These are phyloP conservation scores for Verticillium albo-atrum DNA, from an alignment of 2,329 filamentous ascomycete genomes.

Conservation along the genomic window DNA sequence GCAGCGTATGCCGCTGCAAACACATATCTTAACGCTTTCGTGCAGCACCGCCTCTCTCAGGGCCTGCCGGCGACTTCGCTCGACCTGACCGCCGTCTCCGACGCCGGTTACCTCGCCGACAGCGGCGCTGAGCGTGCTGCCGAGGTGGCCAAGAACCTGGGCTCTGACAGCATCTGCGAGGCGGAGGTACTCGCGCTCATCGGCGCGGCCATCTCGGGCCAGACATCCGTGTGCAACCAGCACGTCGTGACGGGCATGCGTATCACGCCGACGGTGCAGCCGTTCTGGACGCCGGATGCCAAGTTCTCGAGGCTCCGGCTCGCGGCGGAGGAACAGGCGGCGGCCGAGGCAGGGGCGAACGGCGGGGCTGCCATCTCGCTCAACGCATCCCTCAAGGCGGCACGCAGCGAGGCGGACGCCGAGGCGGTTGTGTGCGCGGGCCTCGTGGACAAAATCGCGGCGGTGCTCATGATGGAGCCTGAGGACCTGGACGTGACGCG, in stretches of 20 bases:
- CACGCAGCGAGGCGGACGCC: conserved; percentile 38
- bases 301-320: conserved; percentile 48
- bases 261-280: conserved; percentile 38
- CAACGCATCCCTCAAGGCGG: conserved; percentile 36
- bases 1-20: conserved; percentile 36
- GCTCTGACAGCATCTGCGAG: conserved; percentile 44
- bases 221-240: conserved; percentile 33
- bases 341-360: conserved; percentile 23
- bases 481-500: conserved; percentile 43
- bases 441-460: conserved; percentile 41
- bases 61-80: conserved; percentile 39
- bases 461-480: conserved; percentile 42
- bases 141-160: conserved; percentile 44
- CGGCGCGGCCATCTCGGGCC: conserved; percentile 43
- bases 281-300: conserved; percentile 50
- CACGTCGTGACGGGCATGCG: conserved; percentile 52
- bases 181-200: conserved; percentile 51
- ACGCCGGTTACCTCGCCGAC: conserved; percentile 46
- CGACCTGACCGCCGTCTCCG: conserved; percentile 48
- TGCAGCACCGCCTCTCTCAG: conserved; percentile 24
- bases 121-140: conserved; percentile 34
- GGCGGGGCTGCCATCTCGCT: conserved; percentile 31
- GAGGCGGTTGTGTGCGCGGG: conserved; percentile 38
- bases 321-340: conserved; percentile 31
- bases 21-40: conserved; percentile 34